phyloP scores from a whole-genome alignment of 2,329 filamentous ascomycete species.

The Hypoxylon sp. region DNA sequence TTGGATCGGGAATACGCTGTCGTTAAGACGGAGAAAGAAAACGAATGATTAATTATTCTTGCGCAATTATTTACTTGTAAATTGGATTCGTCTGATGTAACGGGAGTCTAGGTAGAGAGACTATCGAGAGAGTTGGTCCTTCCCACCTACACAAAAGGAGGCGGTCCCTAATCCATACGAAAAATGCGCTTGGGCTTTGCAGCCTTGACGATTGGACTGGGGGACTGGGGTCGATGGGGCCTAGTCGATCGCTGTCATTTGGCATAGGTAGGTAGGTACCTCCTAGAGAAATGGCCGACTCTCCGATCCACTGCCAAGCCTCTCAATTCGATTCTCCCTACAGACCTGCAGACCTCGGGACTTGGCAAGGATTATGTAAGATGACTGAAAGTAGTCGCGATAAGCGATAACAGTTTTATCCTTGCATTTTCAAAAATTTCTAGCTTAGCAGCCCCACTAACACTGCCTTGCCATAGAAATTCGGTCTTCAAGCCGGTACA shows the following conservation, averaged over 20 bases:
- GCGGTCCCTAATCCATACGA: slow-evolving; percentile 28
- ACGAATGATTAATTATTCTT: slow-evolving; percentile 28
- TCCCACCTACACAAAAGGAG: slow-evolving; percentile 39
- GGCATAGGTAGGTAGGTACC: slow-evolving; percentile 33
- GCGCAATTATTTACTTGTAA: slow-evolving; percentile 23
- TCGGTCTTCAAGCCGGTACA: not conserved
- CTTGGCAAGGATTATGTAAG: not conserved
- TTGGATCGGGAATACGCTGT: slow-evolving; percentile 13
- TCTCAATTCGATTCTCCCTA: slow-evolving; percentile 4
- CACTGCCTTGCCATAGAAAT: not conserved
- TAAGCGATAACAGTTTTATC: not conserved
- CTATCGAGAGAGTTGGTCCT: slow-evolving; percentile 31
- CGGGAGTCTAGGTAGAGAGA: slow-evolving; percentile 9
- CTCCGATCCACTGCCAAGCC: slow-evolving; percentile 3
- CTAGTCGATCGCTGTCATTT: slow-evolving; percentile 9
- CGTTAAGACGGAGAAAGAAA: slow-evolving; percentile 10
- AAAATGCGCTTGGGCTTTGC: slow-evolving; percentile 38
- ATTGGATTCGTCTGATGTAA: slow-evolving; percentile 8
- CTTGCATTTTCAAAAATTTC: slow-evolving; percentile 2
- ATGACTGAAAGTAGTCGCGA: not conserved
- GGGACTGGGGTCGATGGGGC: slow-evolving; percentile 26
- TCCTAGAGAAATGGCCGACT: slow-evolving; percentile 31
- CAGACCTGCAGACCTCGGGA: not conserved
- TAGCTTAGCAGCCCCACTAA: not conserved
- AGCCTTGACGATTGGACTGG: slow-evolving; percentile 33